Evolutionary conservation across 192 early-diverging fungal genomes (phyloP), one percentile per base, ranked within the genome.

Genomic region (Coemansia sp.): DNA sequence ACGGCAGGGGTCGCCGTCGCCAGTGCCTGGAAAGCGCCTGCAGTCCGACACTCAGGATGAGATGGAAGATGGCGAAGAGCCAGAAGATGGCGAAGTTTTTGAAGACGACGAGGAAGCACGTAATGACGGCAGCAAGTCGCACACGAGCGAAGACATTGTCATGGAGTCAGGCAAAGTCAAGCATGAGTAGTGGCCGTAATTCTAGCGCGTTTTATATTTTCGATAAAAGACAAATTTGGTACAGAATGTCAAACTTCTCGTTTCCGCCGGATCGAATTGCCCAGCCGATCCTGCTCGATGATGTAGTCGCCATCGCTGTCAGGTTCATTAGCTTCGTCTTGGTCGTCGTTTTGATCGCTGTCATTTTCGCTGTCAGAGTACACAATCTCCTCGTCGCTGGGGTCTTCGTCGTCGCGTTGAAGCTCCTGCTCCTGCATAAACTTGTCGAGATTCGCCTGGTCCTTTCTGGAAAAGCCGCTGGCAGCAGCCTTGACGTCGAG

Each of bases 401-500:
- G 41, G 7, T 75, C 67, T 2, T 21, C 65, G 17, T 55, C 57
- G 12, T 55, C 64, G n/a, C 57, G 60, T 4, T 50, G 54, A 12
- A 22, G 35, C 4, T 25, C 45, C 8, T 39, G 53, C 22, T 62
- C 56, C 24, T 60, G 51, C 64, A 74, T 77, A 43, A 75, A 35
- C 19, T 48, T 54, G 2, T 97, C 94, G 15, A 98, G 74, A 77
- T 95, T 93, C 49, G 88, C 59, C 76, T 97, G 93, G 69, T 93
- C 91, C 69, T 95, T 89, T 66, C 89, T 92, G 12, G 89, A 93
- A 65, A 98, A 98, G 29, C 97, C 97, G 74, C 93, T 95, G 23
- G 97, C 97, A 19, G 94, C 92, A 0, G 97, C 96, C 79, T 98
- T 86, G 5, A 99, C 88, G 83, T 99, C 97, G 22, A 99, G 82